Base-by-base conservation (phyloP, 2,329 filamentous ascomycete species). In the Stagonosporopsis tanaceti region DNA sequence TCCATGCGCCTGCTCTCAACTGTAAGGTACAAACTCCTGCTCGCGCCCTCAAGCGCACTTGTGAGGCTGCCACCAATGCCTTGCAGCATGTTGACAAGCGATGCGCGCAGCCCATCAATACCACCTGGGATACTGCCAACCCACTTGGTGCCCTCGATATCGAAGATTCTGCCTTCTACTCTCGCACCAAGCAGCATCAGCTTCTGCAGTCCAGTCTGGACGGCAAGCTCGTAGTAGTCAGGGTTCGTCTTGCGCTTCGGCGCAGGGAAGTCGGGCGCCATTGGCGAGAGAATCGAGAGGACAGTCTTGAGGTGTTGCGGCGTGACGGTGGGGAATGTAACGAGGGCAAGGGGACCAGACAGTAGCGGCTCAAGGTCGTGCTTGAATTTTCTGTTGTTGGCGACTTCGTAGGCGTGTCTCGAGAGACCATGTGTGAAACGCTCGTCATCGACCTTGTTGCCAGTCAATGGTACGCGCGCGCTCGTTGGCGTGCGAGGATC, bases 131-230 rank as follows among this genome's bases (percentile, higher is more conserved):
- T 96, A 34, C 89, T 84, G 55, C 92, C 85, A 41, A 89, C 84
- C 89, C 89, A 91, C 70, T 83, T 86, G 27, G 83, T 82, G 52
- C 90, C 90, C 11, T 89, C 87, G 44, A 85, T 77, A 72, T 97
- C 93, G 69, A 97, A 93, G 30, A 92, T 86, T 76, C 87, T 89
- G 61, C 91, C 91, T 72, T 99, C 95, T 28, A 97, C 85, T 48
- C 95, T 84, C 14, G 93, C 93, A 50, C 93, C 95, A 14, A 99
- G 80, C 32, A 99, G 79, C 75, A 96, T 82, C 62, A 99, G 79
- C 80, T 99, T 99, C 70, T 92, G 87, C 66, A 99, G 76, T 7
- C 91, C 95, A 63, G 81, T 86, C 77, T 97, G 93, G 52, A 94
- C 91, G 1, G 83, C 77, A 0, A 87, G 83, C 53, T 97, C 94